A percentile compares a stretch with the other conserved stretches of the same genome.
Evolutionary conservation across 345 rosid species (phyloP).

Genomic region (Populus pruinosa): DNA sequence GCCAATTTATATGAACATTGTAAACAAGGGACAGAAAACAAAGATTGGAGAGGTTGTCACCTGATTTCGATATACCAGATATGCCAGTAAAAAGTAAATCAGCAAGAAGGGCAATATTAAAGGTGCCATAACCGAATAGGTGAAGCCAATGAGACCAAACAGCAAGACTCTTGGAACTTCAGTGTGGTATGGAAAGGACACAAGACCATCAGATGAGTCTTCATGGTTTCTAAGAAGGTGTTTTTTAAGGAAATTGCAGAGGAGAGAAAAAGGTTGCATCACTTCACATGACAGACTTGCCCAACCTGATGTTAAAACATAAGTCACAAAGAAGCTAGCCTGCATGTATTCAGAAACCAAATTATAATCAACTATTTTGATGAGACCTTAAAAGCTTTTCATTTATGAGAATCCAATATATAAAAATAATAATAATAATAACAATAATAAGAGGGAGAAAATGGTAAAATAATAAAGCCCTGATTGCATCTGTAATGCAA

Average conservation of each 20-base stretch:
- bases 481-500: too few relatives aligned
- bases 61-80: conserved; percentile 77
- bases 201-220: conserved; percentile 38
- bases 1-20: neutral
- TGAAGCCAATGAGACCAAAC: conserved; percentile 84
- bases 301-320: conserved; percentile 85
- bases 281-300: conserved; percentile 74
- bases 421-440: neutral
- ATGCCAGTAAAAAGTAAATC: conserved; percentile 65
- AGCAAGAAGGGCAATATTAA: conserved; percentile 73
- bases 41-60: conserved; percentile 26
- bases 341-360: conserved; percentile 36
- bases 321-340: conserved; percentile 93
- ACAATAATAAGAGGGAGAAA: too few relatives aligned
- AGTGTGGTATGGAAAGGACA: conserved; percentile 76
- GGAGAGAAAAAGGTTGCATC: conserved; percentile 60
- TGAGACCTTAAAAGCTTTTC: neutral
- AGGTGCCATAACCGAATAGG: conserved; percentile 77
- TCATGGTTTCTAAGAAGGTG: conserved; percentile 38
- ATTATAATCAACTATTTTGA: neutral
- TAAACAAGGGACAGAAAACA: conserved; percentile 7
- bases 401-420: neutral
- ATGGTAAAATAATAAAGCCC: too few relatives aligned
- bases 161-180: conserved; percentile 80
- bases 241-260: conserved; percentile 48